These are phyloP conservation scores for Lactifluus echinatus DNA, from an alignment of 768 basidiomycete genomes.

Conservation along the genomic window DNA sequence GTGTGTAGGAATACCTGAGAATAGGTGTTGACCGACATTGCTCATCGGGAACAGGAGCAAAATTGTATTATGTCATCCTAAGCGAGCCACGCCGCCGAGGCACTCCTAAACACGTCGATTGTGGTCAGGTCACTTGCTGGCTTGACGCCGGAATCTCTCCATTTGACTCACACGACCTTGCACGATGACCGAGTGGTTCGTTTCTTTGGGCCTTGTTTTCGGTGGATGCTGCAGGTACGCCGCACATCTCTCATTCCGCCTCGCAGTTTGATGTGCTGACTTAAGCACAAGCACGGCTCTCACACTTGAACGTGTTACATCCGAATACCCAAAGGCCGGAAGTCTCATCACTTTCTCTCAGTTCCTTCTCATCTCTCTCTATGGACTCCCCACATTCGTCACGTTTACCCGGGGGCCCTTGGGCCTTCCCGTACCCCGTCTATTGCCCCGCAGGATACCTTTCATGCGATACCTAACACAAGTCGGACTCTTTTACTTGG, in stretches of 20 bases:
- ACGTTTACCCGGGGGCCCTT: conserved; percentile 14
- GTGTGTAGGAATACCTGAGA: conserved; percentile 40
- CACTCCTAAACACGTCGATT: neutral
- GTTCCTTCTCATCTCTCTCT: conserved; percentile 66
- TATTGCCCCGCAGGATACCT: conserved; percentile 61
- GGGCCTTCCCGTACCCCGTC: conserved; percentile 32
- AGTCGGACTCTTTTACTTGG: conserved; percentile 69
- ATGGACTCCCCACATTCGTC: conserved; percentile 61
- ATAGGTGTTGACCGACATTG: conserved; percentile 59
- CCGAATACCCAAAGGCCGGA: conserved; percentile 60
- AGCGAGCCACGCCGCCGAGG: neutral
- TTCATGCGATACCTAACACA: conserved; percentile 67
- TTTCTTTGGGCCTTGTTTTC: conserved; percentile 68
- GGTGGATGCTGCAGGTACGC: conserved; percentile 81
- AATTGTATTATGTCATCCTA: neutral
- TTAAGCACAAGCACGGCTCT: conserved; percentile 54
- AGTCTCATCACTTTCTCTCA: conserved; percentile 84
- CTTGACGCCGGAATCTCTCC: neutral
- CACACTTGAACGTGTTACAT: conserved; percentile 65
- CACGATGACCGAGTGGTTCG: conserved; percentile 39
- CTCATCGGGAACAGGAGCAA: conserved; percentile 34
- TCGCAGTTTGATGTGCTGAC: neutral
- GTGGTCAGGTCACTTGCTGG: neutral
- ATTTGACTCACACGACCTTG: neutral
- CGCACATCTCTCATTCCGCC: conserved; percentile 1